phyloP scores from a whole-genome alignment of 495 filamentous ascomycete genomes.

The Penicillium canescens region DNA sequence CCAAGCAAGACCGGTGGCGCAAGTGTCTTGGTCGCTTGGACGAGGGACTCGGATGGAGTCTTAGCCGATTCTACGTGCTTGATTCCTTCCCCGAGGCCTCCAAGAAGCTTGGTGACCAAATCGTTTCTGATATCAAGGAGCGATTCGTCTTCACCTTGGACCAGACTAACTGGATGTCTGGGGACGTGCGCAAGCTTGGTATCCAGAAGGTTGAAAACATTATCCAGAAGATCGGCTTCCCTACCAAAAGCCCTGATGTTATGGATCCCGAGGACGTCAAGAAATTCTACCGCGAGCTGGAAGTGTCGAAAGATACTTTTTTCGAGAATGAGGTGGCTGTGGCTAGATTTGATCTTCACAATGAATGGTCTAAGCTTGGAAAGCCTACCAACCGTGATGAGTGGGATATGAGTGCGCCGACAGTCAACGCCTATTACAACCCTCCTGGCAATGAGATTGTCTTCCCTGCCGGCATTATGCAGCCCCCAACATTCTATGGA shows the following conservation, averaged over 20 bases:
- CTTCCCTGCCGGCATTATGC: slow-evolving; percentile 74
- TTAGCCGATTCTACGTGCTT: slow-evolving; percentile 68
- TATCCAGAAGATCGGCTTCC: slow-evolving; percentile 73
- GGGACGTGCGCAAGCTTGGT: slow-evolving; percentile 60
- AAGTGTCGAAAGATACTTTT: slow-evolving; percentile 52
- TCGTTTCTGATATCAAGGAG: slow-evolving; percentile 68
- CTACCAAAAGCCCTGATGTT: slow-evolving; percentile 64
- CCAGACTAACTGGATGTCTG: slow-evolving; percentile 66
- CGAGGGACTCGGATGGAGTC: slow-evolving; percentile 53
- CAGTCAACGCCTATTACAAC: slow-evolving; percentile 67
- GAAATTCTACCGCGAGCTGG: slow-evolving; percentile 57
- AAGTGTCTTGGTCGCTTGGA: slow-evolving; percentile 63
- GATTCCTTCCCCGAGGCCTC: slow-evolving; percentile 63
- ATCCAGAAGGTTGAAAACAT: slow-evolving; percentile 71
- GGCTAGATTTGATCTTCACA: slow-evolving; percentile 43
- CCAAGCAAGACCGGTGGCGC: slow-evolving; percentile 66
- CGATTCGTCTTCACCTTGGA: slow-evolving; percentile 62
- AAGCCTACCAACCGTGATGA: slow-evolving; percentile 62
- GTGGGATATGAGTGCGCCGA: slow-evolving; percentile 63
- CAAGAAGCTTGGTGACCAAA: slow-evolving; percentile 65
- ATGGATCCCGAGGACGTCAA: slow-evolving; percentile 56
- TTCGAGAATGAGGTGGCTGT: slow-evolving; percentile 62
- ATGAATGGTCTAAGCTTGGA: slow-evolving; percentile 58
- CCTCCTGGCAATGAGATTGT: slow-evolving; percentile 66
- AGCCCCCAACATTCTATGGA: slow-evolving; percentile 66